A percentile compares a stretch with the other conserved stretches of the same genome.
phyloP scores from a whole-genome alignment of 1,284 basidiomycete genomes.

The Cutaneotrichosporon cutaneum region DNA sequence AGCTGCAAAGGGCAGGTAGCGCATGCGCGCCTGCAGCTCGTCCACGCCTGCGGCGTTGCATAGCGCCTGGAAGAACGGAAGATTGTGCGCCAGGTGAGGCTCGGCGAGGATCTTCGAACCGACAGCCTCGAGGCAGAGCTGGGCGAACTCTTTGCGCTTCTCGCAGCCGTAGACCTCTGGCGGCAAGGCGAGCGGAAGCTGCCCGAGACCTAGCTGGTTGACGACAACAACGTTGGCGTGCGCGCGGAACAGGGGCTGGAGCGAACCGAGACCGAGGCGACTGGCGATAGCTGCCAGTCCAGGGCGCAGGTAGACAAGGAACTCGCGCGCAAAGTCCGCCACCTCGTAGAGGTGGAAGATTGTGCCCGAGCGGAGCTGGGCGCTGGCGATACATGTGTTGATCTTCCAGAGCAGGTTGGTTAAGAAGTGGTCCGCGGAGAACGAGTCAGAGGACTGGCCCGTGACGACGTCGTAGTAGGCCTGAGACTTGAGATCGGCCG shows the following conservation, averaged over 20 bases:
- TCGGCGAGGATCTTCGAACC: slow-evolving; percentile 27
- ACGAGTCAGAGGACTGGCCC: slow-evolving; percentile 23
- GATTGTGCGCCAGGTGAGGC: not conserved
- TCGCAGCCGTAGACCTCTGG: slow-evolving; percentile 58
- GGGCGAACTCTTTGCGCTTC: slow-evolving; percentile 31
- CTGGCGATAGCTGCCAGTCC: slow-evolving; percentile 65
- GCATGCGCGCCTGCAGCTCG: slow-evolving; percentile 15
- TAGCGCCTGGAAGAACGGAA: slow-evolving; percentile 25
- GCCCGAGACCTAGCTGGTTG: slow-evolving; percentile 37
- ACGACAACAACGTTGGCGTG: slow-evolving; percentile 70
- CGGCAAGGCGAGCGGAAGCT: slow-evolving; percentile 66
- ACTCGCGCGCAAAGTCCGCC: slow-evolving; percentile 55
- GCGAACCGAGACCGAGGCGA: slow-evolving; percentile 66
- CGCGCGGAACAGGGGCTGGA: slow-evolving; percentile 70
- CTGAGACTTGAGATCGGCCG: slow-evolving; percentile 18
- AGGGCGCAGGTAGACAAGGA: slow-evolving; percentile 64
- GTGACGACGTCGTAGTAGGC: slow-evolving; percentile 33
- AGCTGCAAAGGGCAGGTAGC: slow-evolving; percentile 29
- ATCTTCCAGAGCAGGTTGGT: slow-evolving; percentile 74
- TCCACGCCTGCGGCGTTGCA: slow-evolving; percentile 33
- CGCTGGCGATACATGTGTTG: slow-evolving; percentile 80
- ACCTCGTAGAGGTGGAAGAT: slow-evolving; percentile 85
- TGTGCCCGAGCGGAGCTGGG: slow-evolving; percentile 74
- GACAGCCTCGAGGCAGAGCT: slow-evolving; percentile 25
- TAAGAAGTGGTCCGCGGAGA: slow-evolving; percentile 64